Evolutionary conservation across 2,329 filamentous ascomycete genomes (phyloP).

Genomic region (Metarhizium humberi): DNA sequence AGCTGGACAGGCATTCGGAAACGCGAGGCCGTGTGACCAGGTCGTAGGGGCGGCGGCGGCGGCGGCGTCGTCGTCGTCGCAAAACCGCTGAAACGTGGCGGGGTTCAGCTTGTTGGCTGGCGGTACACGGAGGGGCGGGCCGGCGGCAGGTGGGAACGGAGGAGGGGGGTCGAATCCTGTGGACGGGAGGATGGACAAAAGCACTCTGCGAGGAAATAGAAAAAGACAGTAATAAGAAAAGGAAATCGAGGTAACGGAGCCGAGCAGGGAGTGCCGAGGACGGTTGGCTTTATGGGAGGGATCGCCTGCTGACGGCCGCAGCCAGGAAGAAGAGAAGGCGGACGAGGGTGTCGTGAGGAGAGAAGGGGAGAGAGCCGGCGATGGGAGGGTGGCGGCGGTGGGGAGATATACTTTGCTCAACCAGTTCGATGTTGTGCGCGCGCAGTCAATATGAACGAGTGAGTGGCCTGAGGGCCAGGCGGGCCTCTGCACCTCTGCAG

Average conservation of each 20-base stretch:
- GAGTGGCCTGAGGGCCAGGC: background rate
- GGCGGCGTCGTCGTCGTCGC: too few relatives aligned
- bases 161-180: background rate
- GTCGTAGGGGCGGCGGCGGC: background rate
- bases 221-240: constrained; percentile 32
- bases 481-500: too few relatives aligned
- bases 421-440: background rate
- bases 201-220: constrained; percentile 15
- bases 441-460: background rate
- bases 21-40: background rate
- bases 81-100: background rate
- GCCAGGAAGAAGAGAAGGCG: constrained; percentile 47
- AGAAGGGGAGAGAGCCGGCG: constrained; percentile 33
- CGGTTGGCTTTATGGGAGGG: constrained; percentile 7
- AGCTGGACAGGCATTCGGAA: constrained; percentile 77
- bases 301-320: constrained; percentile 51
- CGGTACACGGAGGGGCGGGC: constrained; percentile 1
- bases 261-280: constrained; percentile 29
- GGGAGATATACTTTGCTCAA: constrained; percentile 1
- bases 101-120: background rate
- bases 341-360: constrained; percentile 50
- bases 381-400: constrained; percentile 33
- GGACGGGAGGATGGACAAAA: constrained; percentile 3
- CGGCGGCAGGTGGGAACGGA: background rate
- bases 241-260: constrained; percentile 41